Percentiles rank a stretch among this genome's conserved stretches.
Evolutionary conservation across 202 grass and related monocot genomes (phyloP).

Genomic region (Bolboschoenoplectus hybrid): DNA sequence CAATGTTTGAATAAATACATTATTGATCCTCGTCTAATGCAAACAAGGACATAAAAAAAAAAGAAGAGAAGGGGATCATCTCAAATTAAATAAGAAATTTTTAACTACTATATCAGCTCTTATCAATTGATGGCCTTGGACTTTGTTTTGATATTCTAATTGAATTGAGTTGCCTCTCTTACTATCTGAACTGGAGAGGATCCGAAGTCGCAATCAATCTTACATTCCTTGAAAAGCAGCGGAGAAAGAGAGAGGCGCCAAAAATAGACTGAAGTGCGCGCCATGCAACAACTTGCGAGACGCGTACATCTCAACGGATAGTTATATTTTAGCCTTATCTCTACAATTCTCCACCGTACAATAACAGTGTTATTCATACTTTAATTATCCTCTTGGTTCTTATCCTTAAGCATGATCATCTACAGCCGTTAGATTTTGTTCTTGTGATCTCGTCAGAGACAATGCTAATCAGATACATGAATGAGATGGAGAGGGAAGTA

Average conservation of each 20-base stretch:
- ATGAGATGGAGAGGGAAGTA: background rate
- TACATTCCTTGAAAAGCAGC: background rate
- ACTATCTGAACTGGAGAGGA: background rate
- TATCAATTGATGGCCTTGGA: too few relatives aligned
- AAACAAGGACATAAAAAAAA: too few relatives aligned
- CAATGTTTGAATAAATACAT: too few relatives aligned
- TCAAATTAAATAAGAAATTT: too few relatives aligned
- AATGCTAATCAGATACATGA: background rate
- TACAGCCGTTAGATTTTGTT: background rate
- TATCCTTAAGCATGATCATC: background rate
- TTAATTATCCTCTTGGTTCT: background rate
- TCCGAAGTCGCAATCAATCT: background rate
- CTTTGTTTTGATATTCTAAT: background rate
- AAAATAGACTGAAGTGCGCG: conserved; percentile 23
- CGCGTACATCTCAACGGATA: conserved; percentile 14
- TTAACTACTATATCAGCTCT: too few relatives aligned
- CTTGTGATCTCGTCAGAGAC: background rate
- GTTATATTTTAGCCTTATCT: background rate
- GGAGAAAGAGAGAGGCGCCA: background rate
- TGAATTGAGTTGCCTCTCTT: background rate
- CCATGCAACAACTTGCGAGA: conserved; percentile 24
- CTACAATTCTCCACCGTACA: background rate
- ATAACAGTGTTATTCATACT: background rate
- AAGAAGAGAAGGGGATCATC: too few relatives aligned
- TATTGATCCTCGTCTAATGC: too few relatives aligned